Base-by-base conservation (phyloP, 192 early-diverging fungal genomes). In the Kappamyces sp. region DNA sequence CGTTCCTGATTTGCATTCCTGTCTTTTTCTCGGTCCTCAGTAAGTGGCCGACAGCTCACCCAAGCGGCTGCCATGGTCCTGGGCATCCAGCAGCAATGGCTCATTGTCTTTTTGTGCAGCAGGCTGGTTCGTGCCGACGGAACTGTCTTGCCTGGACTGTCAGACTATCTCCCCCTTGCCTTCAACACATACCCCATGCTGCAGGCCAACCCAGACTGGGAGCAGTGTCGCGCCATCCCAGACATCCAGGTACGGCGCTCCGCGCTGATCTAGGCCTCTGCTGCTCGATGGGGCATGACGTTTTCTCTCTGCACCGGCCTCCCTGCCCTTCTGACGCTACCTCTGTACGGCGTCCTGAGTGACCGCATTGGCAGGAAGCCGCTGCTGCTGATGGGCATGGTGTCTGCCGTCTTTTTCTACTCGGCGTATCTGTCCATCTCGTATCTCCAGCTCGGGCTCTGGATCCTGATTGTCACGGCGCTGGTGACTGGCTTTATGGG, bases 281-380 rank as follows among this genome's bases (percentile, higher is more conserved):
- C 74, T 7, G 74, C 69, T 10, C 43, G 55, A 7, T 76, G 70
- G 70, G 46, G 47, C 5, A 68, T 72, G 60, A 55, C 54, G 2
- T 41, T 76, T 7, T 51, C 46, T 5, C 70, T 76, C 31, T 60
- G 55, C 15, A 61, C 62, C 15, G 51, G 47, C 23, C 37, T 71
- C 0, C 75, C 75, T 23, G 66, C 69, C 15, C 49, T 77, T 32
- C 46, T 77, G 15, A 34, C 69, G 5, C 58, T 50, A 9, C 75
- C 75, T 12, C 40, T 71, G 2, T 51, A 66, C 47, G 72, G 71
- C 10, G 39, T 52, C 2, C 58, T 77, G 4, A 61, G 63, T 41
- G 75, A 77, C 49, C 52, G 66, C 9, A 44, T 68, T 32, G 75
- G 75, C 15, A 61, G 75, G 23, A 40, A 46, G n/a, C 68, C 69